phyloP scores from a whole-genome alignment of 306 rosid species.

The Acacia melanoxylon region DNA sequence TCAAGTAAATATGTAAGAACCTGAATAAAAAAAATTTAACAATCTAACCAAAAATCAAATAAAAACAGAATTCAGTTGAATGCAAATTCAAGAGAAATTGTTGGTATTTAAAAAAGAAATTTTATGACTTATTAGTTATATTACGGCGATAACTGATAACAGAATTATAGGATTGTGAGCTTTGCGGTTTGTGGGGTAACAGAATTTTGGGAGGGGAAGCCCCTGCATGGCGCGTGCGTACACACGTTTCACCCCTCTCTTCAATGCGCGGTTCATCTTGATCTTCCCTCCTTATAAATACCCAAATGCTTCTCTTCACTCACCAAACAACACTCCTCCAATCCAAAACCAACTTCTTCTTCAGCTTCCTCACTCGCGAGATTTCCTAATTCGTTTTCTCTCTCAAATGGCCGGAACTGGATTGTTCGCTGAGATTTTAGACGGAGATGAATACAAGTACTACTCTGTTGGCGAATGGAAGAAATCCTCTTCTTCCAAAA shows the following conservation, averaged over 20 bases:
- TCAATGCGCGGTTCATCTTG: not conserved
- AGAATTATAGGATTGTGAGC: too few relatives aligned
- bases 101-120: too few relatives aligned
- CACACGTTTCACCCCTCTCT: not conserved
- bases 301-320: not conserved
- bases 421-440: slow-evolving; percentile 70
- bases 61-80: too few relatives aligned
- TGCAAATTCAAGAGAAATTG: too few relatives aligned
- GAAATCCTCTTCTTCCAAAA: slow-evolving; percentile 75
- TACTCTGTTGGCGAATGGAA: slow-evolving; percentile 88
- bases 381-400: not conserved
- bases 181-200: not conserved
- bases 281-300: not conserved
- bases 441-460: slow-evolving; percentile 84
- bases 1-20: too few relatives aligned
- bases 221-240: not conserved
- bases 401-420: slow-evolving; percentile 49
- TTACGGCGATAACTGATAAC: not conserved
- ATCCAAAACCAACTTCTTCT: not conserved
- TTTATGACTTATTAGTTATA: not conserved
- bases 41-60: too few relatives aligned
- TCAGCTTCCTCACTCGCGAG: not conserved
- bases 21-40: too few relatives aligned
- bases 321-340: not conserved
- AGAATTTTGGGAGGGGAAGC: not conserved